Evolutionary conservation across 306 rosid species (phyloP).

Genomic region (cucumber (Cucumis sativus)): Cucumber_9930_V3 NC_026658.2:14048001-14048500

Average conservation of each 20-base stretch:
- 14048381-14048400: conserved; percentile 81
- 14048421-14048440: conserved; percentile 82
- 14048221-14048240: too few relatives aligned
- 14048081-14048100: neutral
- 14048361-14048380: conserved; percentile 74
- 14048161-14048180: too few relatives aligned
- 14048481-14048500: conserved; percentile 91
- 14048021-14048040: neutral
- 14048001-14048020: neutral
- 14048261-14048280: neutral
- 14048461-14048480: conserved; percentile 80
- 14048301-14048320: conserved; percentile 58
- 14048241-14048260: neutral
- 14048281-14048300: neutral
- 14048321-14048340: conserved; percentile 77
- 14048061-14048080: neutral
- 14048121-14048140: too few relatives aligned
- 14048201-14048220: too few relatives aligned
- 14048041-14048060: neutral
- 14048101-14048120: too few relatives aligned
- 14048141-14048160: too few relatives aligned
- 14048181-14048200: too few relatives aligned
- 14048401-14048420: conserved; percentile 82
- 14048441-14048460: conserved; percentile 69
- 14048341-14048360: conserved; percentile 86